Percentiles rank a stretch among this genome's conserved stretches.
phyloP scores from a whole-genome alignment of 2,329 filamentous ascomycete genomes.

The Penicillium nordicum region DNA sequence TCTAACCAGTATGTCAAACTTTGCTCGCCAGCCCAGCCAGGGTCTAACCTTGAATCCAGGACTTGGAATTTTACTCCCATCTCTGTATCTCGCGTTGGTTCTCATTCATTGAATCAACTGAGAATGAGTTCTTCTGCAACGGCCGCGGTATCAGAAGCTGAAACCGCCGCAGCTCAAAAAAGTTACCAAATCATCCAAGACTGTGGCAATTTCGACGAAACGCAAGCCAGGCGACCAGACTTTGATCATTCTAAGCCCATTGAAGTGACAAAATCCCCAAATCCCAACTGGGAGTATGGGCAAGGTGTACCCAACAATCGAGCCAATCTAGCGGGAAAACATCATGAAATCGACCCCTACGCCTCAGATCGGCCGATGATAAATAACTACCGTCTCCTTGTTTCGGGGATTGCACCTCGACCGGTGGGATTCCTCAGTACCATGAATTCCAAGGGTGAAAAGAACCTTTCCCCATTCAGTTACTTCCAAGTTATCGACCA shows the following conservation, averaged over 20 bases:
- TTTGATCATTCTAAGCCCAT: slow-evolving; percentile 29
- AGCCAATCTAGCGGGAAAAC: slow-evolving; percentile 15
- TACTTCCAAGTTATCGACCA: slow-evolving; percentile 79
- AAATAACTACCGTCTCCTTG: slow-evolving; percentile 86
- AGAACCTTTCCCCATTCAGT: slow-evolving; percentile 78
- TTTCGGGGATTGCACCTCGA: slow-evolving; percentile 73
- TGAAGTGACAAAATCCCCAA: slow-evolving; percentile 36
- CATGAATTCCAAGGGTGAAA: slow-evolving; percentile 56
- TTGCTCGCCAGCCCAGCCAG: background rate
- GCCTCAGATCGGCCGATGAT: slow-evolving; percentile 60
- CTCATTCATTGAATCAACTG: background rate
- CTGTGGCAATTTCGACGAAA: slow-evolving; percentile 26
- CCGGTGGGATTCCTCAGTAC: slow-evolving; percentile 66
- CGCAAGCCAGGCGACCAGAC: slow-evolving; percentile 34
- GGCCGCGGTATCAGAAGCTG: background rate
- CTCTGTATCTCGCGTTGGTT: background rate
- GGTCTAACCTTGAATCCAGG: background rate
- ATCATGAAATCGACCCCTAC: slow-evolving; percentile 74
- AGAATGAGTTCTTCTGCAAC: slow-evolving; percentile 10
- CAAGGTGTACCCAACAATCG: slow-evolving; percentile 18
- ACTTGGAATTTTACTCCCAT: background rate
- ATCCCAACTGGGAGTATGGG: slow-evolving; percentile 32
- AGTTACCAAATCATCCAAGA: slow-evolving; percentile 23
- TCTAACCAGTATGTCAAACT: slow-evolving; percentile 2
- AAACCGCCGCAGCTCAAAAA: slow-evolving; percentile 5